Evolutionary conservation across 257 asterid genomes (phyloP), one percentile per base, ranked within the genome.

Genomic region (Haberlea rhodopensis): DNA sequence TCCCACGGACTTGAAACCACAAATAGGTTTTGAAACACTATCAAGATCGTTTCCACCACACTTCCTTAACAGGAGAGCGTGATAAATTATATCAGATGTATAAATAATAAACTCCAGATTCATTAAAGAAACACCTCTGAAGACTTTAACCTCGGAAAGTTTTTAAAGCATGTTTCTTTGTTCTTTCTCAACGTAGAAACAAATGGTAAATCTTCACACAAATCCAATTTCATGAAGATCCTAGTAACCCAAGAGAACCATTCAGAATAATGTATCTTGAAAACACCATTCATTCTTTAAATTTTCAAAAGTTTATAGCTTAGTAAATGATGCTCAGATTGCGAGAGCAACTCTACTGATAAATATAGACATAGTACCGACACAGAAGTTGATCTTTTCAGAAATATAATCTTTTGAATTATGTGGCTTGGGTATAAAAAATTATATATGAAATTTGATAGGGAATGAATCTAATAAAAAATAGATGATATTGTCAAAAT

Each of bases 51-150:
- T 13, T 16, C 5, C 3, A 37, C n/a, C 13, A 13, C 10, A 11
- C n/a, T 3, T 37, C 46, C 40, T 32, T 32, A n/a, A 18, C 52
- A 23, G 8, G 65, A 56, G 15, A 59, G 56, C 6, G 18, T 43
- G 62, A 70, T 57, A 65, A 60, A 62, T 57, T 5, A 73, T 65
- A 57, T 22, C 65, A 13, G n/a, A n/a, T n/a, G n/a, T n/a, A n/a
- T n/a, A n/a, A n/a, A n/a, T n/a, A n/a, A n/a, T n/a, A n/a, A n/a
- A n/a, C n/a, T n/a, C n/a, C n/a, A n/a, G n/a, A n/a, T n/a, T n/a
- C n/a, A n/a, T n/a, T n/a, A n/a, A n/a, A n/a, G n/a, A n/a, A n/a
- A n/a, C n/a, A n/a, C n/a, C n/a, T n/a, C n/a, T n/a, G n/a, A n/a
- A n/a, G n/a, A 13, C 63, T 6, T 19, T 64, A 63, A 59, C 62